Evolutionary conservation across 305 asterid species (phyloP), one percentile per base, ranked within the genome.

Genomic region (Fraxinus velutina): DNA sequence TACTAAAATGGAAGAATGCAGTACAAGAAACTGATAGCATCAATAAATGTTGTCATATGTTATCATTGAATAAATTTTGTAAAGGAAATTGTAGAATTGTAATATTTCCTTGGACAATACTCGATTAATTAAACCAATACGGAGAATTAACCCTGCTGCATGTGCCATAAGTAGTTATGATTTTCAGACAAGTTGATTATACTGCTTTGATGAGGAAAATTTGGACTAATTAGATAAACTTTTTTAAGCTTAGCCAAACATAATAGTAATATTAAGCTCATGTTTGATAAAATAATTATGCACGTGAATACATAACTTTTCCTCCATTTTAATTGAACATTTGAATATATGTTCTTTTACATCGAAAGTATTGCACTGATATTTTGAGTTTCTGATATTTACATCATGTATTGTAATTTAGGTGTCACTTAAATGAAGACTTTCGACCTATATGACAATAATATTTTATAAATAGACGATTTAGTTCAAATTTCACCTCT

Each of bases 1-100:
- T 36, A 34, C 32, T 72, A 36, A 3, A 44, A 68, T 30, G 80
- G 80, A 50, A 50, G 62, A 47, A 47, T 50, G 62, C 22, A 15
- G 62, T 50, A 50, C 62, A 50, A 50, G 22, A 15, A 50, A 50
- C 21, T 33, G 27, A 62, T 83, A 4, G 42, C 3, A 64, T 2
- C 50, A 85, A 86, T 82, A 77, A 66, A 79, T 60, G 68, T 77
- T 68, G 24, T 77, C 15, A 8, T n/a, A 21, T 57, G 68, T 1
- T 21, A 44, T n/a, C 21, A 0, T 50, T 50, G 62, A 50, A n/a
- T 50, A 50, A 50, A 0, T 50, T 50, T 50, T 50, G 62, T 50
- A 15, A 50, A 50, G 21, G 62, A n/a, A 50, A 50, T 50, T 50
- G 60, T 50, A 15, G 60, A 50, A 50, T 50, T 50, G 62, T 50